Conservation (phyloP, 2,329 filamentous ascomycete genomes). For the Aspergillus ochraceoroseus region DNA sequence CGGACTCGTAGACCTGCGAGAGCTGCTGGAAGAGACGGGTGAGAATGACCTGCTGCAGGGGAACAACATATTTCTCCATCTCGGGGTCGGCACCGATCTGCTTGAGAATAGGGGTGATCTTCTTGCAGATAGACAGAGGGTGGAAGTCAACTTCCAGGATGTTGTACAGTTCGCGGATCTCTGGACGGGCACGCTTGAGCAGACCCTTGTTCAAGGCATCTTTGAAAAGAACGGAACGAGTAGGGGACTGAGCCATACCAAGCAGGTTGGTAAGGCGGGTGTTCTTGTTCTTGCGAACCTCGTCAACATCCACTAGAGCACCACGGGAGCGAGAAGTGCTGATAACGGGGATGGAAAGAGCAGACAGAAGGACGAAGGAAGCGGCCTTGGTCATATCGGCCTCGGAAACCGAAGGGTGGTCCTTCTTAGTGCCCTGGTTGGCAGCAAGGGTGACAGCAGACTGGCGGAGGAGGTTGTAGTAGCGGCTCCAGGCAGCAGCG, state of each 20-base stretch:
- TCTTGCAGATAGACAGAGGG: constrained; percentile 95
- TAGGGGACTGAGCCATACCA: constrained; percentile 85
- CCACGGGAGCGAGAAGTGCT: constrained; percentile 95
- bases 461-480: constrained; percentile 93
- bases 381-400: constrained; percentile 89
- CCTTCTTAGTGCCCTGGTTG: constrained; percentile 85
- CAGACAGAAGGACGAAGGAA: constrained; percentile 90
- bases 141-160: constrained; percentile 99
- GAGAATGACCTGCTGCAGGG: constrained; percentile 96
- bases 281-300: constrained; percentile 98
- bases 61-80: constrained; percentile 94
- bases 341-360: constrained; percentile 97
- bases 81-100: constrained; percentile 91
- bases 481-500: constrained; percentile 92
- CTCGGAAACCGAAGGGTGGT: constrained; percentile 85
- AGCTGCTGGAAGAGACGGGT: constrained; percentile 98
- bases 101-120: constrained; percentile 91
- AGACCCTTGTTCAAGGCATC: constrained; percentile 94
- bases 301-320: constrained; percentile 92
- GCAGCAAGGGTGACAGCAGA: constrained; percentile 76
- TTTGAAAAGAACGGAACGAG: constrained; percentile 85
- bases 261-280: constrained; percentile 91
- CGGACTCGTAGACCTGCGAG: constrained; percentile 97
- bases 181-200: constrained; percentile 82
- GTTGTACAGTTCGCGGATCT: constrained; percentile 96